Percentiles rank a stretch among this genome's conserved stretches.
Evolutionary conservation across 352 stramenopile genomes (phyloP).

Genomic region (Phytophthora boehmeriae): DNA sequence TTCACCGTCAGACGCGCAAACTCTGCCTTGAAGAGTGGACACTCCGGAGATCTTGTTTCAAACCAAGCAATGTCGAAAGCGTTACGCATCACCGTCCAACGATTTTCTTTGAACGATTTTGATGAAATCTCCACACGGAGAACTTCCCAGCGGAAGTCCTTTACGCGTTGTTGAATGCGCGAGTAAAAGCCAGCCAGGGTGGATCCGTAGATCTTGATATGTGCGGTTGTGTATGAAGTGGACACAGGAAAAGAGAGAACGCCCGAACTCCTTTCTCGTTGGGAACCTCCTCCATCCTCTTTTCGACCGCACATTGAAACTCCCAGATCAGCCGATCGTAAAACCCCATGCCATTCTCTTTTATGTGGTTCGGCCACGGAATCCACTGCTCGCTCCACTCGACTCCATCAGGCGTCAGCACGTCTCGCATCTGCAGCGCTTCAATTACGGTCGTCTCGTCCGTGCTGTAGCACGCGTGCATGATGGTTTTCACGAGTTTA

Average conservation of each 20-base stretch:
- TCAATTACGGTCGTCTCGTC: constrained; percentile 5
- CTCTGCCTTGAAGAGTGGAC: constrained; percentile 7
- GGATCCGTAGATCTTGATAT: constrained; percentile 21
- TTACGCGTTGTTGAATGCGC: constrained; percentile 5
- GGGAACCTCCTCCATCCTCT: constrained; percentile 5
- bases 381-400: constrained; percentile 17
- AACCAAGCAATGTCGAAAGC: constrained; percentile 17
- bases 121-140: not conserved
- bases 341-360: constrained; percentile 14
- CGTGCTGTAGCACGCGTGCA: constrained; percentile 7
- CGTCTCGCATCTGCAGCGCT: constrained; percentile 8
- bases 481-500: constrained; percentile 3
- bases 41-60: constrained; percentile 11
- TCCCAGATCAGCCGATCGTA: constrained; percentile 15
- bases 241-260: constrained; percentile 23
- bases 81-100: constrained; percentile 14
- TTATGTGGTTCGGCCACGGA: constrained; percentile 21
- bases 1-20: constrained; percentile 7
- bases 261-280: too few species aligned
- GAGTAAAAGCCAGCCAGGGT: constrained; percentile 16
- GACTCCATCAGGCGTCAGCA: constrained; percentile 4
- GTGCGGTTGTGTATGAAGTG: constrained; percentile 4
- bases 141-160: not conserved
- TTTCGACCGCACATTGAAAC: constrained; percentile 12
- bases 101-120: not conserved